Base-by-base conservation (phyloP, 768 basidiomycete species). In the Lactarius deliciosus region DNA sequence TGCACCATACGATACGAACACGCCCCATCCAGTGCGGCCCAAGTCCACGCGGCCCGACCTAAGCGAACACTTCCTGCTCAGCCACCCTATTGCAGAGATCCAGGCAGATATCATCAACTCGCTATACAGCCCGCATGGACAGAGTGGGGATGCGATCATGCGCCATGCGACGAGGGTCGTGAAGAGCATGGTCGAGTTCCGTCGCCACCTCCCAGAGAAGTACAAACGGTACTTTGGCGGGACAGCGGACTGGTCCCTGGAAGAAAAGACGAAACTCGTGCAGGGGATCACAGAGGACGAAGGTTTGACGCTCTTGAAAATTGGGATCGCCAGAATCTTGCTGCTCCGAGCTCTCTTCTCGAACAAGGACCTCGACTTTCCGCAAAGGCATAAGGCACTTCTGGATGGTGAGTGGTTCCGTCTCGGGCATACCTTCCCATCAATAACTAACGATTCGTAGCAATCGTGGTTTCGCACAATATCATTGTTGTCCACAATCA, bases 51-150 rank as follows among this genome's bases (percentile, higher is more conserved):
- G 73, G 54, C 75, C 76, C 54, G 86, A 90, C 59, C 85, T 89
- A 70, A 91, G 90, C 3, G 90, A 91, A 71, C 91, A 94, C 74
- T 94, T 93, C 74, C 81, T 89, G 61, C 79, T 87, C 30, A 91
- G 89, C 22, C 84, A 87, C 61, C 86, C 89, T 9, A 81, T 94
- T 56, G 87, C 87, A 28, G 90, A 91, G 69, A 91, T 94, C 64
- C 92, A 94, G 70, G 92, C 92, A 5, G 92, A 94, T 68, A 91
- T 94, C 66, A 90, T 94, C 79, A 91, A 91, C 74, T 91, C 90
- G 11, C 81, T 94, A 9, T 94, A 94, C 73, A 82, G 86, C 9
- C 92, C 92, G 1, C 85, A 86, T n/a, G 82, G 81, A 57, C 88
- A 89, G 75, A 82, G 81, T 28, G 83, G 82, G 1, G 89, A 91